Evolutionary conservation across 2,329 filamentous ascomycete species (phyloP).

Genomic region (Erysiphe pisi): DNA sequence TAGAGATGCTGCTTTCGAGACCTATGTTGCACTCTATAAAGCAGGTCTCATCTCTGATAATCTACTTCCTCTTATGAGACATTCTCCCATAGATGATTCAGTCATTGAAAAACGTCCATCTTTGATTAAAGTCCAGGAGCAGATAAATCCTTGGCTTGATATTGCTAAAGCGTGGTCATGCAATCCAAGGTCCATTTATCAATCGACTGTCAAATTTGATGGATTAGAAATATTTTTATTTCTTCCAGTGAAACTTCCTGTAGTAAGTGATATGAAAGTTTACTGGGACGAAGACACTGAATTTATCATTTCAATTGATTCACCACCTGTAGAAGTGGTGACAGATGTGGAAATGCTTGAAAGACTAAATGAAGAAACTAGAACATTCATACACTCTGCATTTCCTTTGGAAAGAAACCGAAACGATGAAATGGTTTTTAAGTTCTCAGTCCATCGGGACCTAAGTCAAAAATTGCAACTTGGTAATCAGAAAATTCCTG

Average conservation of each 20-base stretch:
- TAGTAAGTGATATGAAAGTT: constrained; percentile 32
- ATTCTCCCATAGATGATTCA: constrained; percentile 36
- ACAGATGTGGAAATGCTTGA: constrained; percentile 32
- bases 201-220: constrained; percentile 39
- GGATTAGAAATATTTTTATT: constrained; percentile 30
- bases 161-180: constrained; percentile 46
- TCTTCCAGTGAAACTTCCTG: constrained; percentile 32
- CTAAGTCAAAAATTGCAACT: constrained; percentile 20
- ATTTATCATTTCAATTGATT: constrained; percentile 34
- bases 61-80: constrained; percentile 50
- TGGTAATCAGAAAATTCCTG: constrained; percentile 3
- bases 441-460: constrained; percentile 30
- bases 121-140: constrained; percentile 36
- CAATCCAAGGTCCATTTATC: constrained; percentile 56
- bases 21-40: constrained; percentile 59
- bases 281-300: constrained; percentile 35
- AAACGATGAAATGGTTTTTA: constrained; percentile 30
- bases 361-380: constrained; percentile 31
- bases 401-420: constrained; percentile 28
- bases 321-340: constrained; percentile 47
- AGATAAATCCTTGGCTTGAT: constrained; percentile 38
- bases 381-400: constrained; percentile 31
- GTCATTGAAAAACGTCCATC: constrained; percentile 39
- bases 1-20: constrained; percentile 67
- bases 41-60: constrained; percentile 67